phyloP scores from a whole-genome alignment of 1,284 basidiomycete genomes.

The Cutaneotrichosporon sp. region DNA sequence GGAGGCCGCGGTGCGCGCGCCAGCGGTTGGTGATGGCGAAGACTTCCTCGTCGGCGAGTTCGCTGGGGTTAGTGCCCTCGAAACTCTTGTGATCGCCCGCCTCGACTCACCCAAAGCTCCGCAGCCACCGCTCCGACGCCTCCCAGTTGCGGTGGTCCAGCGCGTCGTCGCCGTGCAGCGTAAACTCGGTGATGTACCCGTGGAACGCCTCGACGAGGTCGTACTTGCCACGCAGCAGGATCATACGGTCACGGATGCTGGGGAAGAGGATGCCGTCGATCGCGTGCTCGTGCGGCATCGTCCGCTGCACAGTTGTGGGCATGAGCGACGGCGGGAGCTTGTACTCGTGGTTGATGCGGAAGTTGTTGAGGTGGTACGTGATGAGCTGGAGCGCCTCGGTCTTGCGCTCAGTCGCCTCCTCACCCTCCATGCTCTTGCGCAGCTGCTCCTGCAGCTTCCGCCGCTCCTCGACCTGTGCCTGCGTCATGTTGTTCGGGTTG shows the following conservation, averaged over 20 bases:
- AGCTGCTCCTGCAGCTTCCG: constrained; percentile 35
- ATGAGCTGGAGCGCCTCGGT: constrained; percentile 47
- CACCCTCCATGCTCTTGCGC: constrained; percentile 33
- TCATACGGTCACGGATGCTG: constrained; percentile 83
- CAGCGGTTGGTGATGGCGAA: constrained; percentile 48
- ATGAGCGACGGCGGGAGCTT: constrained; percentile 82
- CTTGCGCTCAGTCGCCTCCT: constrained; percentile 34
- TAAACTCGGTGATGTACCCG: constrained; percentile 60
- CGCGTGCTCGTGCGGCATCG: constrained; percentile 84
- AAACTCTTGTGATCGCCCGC: background rate
- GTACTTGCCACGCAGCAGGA: constrained; percentile 65
- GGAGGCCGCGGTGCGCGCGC: constrained; percentile 36
- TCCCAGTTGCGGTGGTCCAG: constrained; percentile 87
- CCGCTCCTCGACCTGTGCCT: constrained; percentile 37
- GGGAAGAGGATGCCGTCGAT: constrained; percentile 86
- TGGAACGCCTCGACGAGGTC: constrained; percentile 43
- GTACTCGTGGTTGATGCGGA: constrained; percentile 63
- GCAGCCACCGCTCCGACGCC: constrained; percentile 75
- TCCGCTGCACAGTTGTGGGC: constrained; percentile 80
- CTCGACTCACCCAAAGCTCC: constrained; percentile 68
- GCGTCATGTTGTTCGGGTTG: constrained; percentile 29
- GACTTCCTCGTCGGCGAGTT: constrained; percentile 49
- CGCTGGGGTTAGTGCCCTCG: constrained; percentile 25
- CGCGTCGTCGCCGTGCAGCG: constrained; percentile 83
- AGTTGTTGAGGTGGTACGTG: constrained; percentile 82